These are phyloP conservation scores for Sphenostylis stenocarpa DNA, from an alignment of 306 rosid genomes.

Conservation along the genomic window DNA sequence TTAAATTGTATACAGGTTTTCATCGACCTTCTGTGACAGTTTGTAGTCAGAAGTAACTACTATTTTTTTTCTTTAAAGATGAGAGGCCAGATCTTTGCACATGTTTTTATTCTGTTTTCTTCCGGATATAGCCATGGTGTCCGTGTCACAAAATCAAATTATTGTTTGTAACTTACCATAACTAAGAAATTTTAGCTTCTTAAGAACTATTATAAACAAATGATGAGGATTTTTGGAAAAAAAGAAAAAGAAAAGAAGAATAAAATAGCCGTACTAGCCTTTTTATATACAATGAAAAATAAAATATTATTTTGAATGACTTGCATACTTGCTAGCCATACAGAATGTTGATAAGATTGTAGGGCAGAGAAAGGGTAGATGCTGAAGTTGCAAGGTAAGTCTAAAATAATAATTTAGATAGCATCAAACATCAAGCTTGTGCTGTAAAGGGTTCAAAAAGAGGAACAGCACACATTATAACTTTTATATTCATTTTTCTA, in stretches of 20 bases:
- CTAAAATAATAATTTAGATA: background rate
- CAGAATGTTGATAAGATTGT: background rate
- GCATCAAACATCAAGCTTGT: background rate
- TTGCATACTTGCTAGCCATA: background rate
- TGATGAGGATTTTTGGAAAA: too few species aligned
- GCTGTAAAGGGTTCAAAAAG: background rate
- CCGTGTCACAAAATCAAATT: background rate
- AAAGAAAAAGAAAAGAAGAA: too few species aligned
- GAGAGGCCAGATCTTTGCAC: background rate
- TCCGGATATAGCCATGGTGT: background rate
- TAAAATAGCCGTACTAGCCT: too few species aligned
- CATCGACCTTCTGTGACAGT: background rate
- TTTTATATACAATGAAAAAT: too few species aligned
- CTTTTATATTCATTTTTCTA: background rate
- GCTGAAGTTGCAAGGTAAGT: conserved; percentile 1
- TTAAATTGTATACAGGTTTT: background rate
- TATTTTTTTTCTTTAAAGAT: background rate
- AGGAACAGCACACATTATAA: background rate
- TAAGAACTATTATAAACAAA: too few species aligned
- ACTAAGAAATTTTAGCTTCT: background rate
- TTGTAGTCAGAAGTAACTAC: background rate
- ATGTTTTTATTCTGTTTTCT: background rate
- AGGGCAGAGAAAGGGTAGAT: background rate
- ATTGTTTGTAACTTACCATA: background rate
- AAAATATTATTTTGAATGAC: background rate